Percentiles rank a stretch among this genome's conserved stretches.
Conservation (phyloP, 2,329 filamentous ascomycete species). For the Cytospora schulzeri region DNA sequence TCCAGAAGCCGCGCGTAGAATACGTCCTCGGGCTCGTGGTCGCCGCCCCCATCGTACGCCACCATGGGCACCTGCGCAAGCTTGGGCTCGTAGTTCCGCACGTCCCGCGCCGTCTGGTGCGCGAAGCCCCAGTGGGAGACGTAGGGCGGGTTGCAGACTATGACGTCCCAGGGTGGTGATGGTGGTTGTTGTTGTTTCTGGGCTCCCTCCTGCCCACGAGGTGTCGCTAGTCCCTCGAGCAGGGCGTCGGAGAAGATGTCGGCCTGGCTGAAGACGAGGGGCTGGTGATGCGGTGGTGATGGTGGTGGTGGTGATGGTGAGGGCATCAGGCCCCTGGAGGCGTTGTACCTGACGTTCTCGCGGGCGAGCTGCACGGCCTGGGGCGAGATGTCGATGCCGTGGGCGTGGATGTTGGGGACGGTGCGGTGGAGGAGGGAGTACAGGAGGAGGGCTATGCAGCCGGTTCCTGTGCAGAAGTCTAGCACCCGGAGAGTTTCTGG, state of each 20-base stretch:
- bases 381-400: constrained; percentile 74
- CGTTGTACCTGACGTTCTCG: constrained; percentile 63
- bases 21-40: constrained; percentile 45
- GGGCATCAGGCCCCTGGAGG: constrained; percentile 29
- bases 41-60: constrained; percentile 24
- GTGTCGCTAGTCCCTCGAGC: neutral
- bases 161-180: constrained; percentile 55
- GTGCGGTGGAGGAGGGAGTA: constrained; percentile 53
- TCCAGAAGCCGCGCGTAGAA: constrained; percentile 71
- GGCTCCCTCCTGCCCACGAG: neutral
- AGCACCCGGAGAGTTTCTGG: constrained; percentile 59
- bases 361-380: constrained; percentile 66
- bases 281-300: constrained; percentile 29
- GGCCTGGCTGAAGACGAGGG: constrained; percentile 28
- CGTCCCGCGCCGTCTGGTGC: constrained; percentile 68
- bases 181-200: neutral
- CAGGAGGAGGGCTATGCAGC: constrained; percentile 83
- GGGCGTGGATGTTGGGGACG: constrained; percentile 49
- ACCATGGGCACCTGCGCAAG: constrained; percentile 69
- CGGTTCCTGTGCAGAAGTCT: constrained; percentile 88
- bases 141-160: constrained; percentile 91
- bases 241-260: constrained; percentile 50
- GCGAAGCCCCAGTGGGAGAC: constrained; percentile 69
- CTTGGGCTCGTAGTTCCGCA: constrained; percentile 79
- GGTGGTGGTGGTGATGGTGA: neutral